Percentiles rank a stretch among this genome's conserved stretches.
Conservation (phyloP, 2,329 filamentous ascomycete species). For the Akanthomyces muscarius region DNA sequence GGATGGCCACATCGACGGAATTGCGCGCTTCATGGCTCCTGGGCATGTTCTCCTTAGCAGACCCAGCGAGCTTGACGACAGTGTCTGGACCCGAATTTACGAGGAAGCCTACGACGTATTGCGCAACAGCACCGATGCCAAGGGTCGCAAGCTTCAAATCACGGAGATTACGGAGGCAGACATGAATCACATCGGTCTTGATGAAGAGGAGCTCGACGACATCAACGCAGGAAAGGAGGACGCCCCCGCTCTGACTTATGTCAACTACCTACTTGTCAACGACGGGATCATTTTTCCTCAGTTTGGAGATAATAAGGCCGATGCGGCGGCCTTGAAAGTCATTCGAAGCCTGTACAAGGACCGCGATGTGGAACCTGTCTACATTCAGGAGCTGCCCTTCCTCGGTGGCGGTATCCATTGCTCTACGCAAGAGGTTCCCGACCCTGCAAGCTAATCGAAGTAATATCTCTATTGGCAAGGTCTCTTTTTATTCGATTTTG, state of each 20-base stretch:
- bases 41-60: conserved; percentile 25
- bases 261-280: conserved; percentile 28
- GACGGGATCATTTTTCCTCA: conserved; percentile 28
- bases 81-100: conserved; percentile 21
- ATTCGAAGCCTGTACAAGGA: conserved; percentile 19
- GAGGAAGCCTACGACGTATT: conserved; percentile 23
- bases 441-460: background rate
- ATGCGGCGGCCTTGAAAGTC: conserved; percentile 22
- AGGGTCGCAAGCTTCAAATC: conserved; percentile 23
- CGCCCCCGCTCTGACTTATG: conserved; percentile 22
- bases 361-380: conserved; percentile 22
- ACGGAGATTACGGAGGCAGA: conserved; percentile 25
- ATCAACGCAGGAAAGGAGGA: background rate
- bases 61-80: conserved; percentile 17
- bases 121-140: conserved; percentile 20
- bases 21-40: conserved; percentile 25
- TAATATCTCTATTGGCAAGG: too few relatives aligned
- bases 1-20: conserved; percentile 29
- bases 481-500: too few relatives aligned
- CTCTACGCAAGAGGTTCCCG: conserved; percentile 26
- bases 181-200: conserved; percentile 17
- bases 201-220: conserved; percentile 15
- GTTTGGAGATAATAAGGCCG: conserved; percentile 24
- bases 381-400: conserved; percentile 19
- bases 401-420: conserved; percentile 28